phyloP scores from a whole-genome alignment of 352 stramenopile species.

The Pythium sukuiense region DNA sequence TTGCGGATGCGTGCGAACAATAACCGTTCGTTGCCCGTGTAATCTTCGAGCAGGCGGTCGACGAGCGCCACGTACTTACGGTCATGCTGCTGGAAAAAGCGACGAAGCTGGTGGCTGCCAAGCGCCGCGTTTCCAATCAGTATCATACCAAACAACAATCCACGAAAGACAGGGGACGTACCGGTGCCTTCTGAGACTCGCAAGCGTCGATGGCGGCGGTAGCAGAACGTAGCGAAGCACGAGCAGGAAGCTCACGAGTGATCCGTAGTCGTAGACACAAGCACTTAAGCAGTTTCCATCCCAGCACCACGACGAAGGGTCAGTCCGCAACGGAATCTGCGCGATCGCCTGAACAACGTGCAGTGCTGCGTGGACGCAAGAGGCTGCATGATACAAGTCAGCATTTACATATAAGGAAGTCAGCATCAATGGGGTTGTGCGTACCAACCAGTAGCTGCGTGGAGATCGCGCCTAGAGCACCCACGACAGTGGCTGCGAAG shows the following conservation, averaged over 20 bases:
- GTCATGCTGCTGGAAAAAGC: conserved; percentile 54
- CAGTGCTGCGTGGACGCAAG: conserved; percentile 25
- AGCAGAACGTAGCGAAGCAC: conserved; percentile 42
- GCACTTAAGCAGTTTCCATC: neutral
- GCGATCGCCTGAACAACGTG: conserved; percentile 17
- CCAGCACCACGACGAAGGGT: conserved; percentile 17
- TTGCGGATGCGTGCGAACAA: conserved; percentile 50
- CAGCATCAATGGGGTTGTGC: neutral
- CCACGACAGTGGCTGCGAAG: conserved; percentile 21
- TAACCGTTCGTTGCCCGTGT: conserved; percentile 52
- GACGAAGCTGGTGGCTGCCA: conserved; percentile 35
- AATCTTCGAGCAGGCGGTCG: conserved; percentile 45
- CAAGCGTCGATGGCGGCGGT: conserved; percentile 38
- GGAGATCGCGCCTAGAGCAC: conserved; percentile 27
- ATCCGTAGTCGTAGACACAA: conserved; percentile 32
- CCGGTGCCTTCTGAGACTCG: conserved; percentile 37
- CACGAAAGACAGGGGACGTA: neutral
- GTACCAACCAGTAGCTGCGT: conserved; percentile 29
- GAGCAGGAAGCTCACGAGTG: conserved; percentile 34
- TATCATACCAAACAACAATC: too few species aligned
- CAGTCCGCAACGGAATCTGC: conserved; percentile 7
- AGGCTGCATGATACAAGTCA: conserved; percentile 12
- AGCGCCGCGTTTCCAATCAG: neutral
- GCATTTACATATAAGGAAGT: too few species aligned
- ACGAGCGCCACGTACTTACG: conserved; percentile 40